phyloP scores from a whole-genome alignment of 1,139 yeast genomes.

The Suhomyces bolitotheri region DNA sequence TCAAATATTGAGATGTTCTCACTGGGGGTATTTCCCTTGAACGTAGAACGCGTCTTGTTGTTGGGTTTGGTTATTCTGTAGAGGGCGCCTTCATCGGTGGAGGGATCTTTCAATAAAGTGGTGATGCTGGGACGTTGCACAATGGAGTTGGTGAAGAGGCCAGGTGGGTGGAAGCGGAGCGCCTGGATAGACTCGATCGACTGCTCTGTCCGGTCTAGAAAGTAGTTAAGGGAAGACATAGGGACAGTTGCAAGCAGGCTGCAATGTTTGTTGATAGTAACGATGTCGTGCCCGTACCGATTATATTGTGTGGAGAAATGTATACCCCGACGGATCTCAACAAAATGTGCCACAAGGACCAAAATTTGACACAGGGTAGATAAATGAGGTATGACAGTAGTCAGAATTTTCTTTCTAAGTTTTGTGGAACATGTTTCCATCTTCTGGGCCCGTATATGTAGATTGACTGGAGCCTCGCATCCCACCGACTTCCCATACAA shows the following conservation, averaged over 20 bases:
- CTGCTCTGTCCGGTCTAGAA: conserved; percentile 18
- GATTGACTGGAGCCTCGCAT: too few species aligned
- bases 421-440: too few species aligned
- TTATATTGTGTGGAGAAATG: too few species aligned
- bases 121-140: conserved; percentile 57
- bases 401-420: too few species aligned
- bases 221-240: conserved; percentile 16
- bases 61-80: conserved; percentile 35
- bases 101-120: conserved; percentile 60
- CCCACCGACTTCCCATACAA: too few species aligned
- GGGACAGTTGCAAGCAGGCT: conserved; percentile 1
- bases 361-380: too few species aligned
- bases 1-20: conserved; percentile 10
- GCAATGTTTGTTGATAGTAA: conserved; percentile 5
- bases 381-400: too few species aligned
- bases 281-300: conserved; percentile 1
- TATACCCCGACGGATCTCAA: background rate
- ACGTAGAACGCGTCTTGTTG: conserved; percentile 2
- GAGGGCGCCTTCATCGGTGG: conserved; percentile 51
- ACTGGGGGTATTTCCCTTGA: conserved; percentile 3
- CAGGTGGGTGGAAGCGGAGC: conserved; percentile 51
- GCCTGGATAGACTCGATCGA: conserved; percentile 28
- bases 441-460: too few species aligned
- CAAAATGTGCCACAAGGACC: too few species aligned
- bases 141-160: conserved; percentile 66